phyloP scores from a whole-genome alignment of 2,329 filamentous ascomycete species.

The Alternaria rosae region DNA sequence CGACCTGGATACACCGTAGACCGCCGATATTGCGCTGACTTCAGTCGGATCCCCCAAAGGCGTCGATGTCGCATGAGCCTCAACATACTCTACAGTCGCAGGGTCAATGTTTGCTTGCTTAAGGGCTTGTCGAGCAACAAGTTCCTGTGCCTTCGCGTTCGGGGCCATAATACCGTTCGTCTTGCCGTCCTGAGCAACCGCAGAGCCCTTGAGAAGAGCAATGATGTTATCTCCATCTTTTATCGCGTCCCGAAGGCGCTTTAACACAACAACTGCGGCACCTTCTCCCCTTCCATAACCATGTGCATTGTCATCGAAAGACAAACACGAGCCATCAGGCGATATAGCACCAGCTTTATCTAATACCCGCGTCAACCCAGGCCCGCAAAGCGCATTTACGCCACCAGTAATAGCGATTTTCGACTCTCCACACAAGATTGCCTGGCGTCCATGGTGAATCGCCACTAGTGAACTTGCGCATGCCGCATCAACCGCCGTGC shows the following conservation, averaged over 20 bases:
- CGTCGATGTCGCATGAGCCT: constrained; percentile 64
- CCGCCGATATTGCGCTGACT: constrained; percentile 28
- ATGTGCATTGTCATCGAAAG: constrained; percentile 62
- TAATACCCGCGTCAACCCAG: constrained; percentile 57
- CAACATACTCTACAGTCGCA: constrained; percentile 41
- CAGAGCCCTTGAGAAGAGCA: constrained; percentile 40
- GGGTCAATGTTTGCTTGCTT: constrained; percentile 43
- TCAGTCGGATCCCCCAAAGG: constrained; percentile 56
- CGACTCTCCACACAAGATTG: constrained; percentile 37
- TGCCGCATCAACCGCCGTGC: constrained; percentile 35
- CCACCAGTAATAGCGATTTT: constrained; percentile 48
- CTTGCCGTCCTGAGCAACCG: constrained; percentile 35
- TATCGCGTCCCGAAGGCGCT: constrained; percentile 56
- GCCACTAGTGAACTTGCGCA: constrained; percentile 34
- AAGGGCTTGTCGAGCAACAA: constrained; percentile 45
- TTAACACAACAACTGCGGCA: constrained; percentile 46
- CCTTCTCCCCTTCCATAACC: constrained; percentile 73
- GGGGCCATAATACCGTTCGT: constrained; percentile 38
- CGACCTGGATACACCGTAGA: constrained; percentile 23
- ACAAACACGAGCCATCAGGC: constrained; percentile 48
- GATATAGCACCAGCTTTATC: constrained; percentile 54
- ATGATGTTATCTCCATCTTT: constrained; percentile 41
- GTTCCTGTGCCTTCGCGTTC: constrained; percentile 55
- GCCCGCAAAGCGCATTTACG: constrained; percentile 37
- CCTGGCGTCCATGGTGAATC: constrained; percentile 33